Conservation (phyloP, 768 basidiomycete genomes). For the Asterophora parasitica region DNA sequence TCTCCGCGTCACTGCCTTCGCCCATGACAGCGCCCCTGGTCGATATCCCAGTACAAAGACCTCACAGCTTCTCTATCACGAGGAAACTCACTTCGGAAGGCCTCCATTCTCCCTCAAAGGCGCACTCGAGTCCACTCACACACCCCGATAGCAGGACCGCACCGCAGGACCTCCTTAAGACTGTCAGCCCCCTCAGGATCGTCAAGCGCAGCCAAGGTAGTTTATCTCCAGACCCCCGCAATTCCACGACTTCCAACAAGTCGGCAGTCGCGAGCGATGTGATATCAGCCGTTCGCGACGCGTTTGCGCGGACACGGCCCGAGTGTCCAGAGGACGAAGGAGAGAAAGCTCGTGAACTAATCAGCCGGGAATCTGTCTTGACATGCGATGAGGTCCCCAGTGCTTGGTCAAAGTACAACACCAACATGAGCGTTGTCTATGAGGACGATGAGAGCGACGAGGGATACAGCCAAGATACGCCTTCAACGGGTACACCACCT, state of each 20-base stretch:
- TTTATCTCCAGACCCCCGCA: neutral
- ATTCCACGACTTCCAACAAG: conserved; percentile 5
- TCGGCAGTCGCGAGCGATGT: conserved; percentile 11
- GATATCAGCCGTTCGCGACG: conserved; percentile 15
- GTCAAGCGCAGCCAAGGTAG: conserved; percentile 11
- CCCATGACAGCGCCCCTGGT: conserved; percentile 5
- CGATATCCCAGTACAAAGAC: conserved; percentile 3
- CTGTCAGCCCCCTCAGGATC: conserved; percentile 16
- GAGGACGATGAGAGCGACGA: conserved; percentile 11
- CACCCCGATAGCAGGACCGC: conserved; percentile 5
- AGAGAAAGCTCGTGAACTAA: conserved; percentile 13
- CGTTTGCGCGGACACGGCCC: conserved; percentile 6
- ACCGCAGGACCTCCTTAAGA: conserved; percentile 1
- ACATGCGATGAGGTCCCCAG: conserved; percentile 9
- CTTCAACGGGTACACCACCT: conserved; percentile 10
- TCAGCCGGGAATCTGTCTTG: conserved; percentile 17
- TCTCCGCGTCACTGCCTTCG: neutral
- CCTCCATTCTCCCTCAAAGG: conserved; percentile 9
- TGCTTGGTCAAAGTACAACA: neutral
- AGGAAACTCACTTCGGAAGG: conserved; percentile 6
- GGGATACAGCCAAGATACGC: conserved; percentile 9
- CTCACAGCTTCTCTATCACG: conserved; percentile 10
- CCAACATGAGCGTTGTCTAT: neutral
- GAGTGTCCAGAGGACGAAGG: conserved; percentile 7
- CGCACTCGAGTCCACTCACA: neutral